These are phyloP conservation scores for Cercospora sesami DNA, from an alignment of 2,329 filamentous ascomycete species.

Conservation along the genomic window DNA sequence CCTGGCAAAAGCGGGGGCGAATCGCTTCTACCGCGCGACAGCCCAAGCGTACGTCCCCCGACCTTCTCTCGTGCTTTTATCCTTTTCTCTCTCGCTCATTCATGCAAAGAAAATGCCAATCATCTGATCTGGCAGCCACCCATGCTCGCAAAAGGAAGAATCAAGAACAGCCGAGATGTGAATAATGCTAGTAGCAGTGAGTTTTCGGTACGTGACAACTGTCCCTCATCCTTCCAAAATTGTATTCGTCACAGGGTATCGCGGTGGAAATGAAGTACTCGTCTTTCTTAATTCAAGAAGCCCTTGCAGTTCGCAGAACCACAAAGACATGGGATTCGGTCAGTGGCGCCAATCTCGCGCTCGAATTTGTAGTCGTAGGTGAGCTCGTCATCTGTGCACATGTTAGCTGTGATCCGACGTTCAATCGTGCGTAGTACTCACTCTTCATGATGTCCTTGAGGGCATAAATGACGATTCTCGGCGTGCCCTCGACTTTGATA, in stretches of 20 bases:
- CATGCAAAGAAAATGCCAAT: not conserved
- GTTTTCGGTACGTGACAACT: not conserved
- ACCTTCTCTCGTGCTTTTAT: not conserved
- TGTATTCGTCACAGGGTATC: conserved; percentile 2
- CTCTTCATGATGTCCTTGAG: conserved; percentile 91
- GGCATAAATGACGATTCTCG: conserved; percentile 98
- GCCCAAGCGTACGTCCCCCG: not conserved
- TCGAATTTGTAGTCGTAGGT: conserved; percentile 99
- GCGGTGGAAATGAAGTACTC: not conserved
- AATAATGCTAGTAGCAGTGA: not conserved
- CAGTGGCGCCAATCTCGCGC: conserved; percentile 88
- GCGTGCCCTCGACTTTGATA: conserved; percentile 96
- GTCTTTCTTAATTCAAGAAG: conserved; percentile 76
- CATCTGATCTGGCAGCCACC: not conserved
- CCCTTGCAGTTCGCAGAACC: conserved; percentile 96
- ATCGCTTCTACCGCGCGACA: not conserved
- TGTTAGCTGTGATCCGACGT: conserved; percentile 11
- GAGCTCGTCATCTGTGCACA: conserved; percentile 81
- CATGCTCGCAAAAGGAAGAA: not conserved
- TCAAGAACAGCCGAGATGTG: not conserved
- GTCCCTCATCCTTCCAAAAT: not conserved
- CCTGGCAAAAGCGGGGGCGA: not conserved
- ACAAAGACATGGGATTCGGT: conserved; percentile 96
- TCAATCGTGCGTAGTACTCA: conserved; percentile 54
- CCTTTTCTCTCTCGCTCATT: not conserved